These are phyloP conservation scores for Coprinopsis marcescibilis DNA, from an alignment of 768 basidiomycete genomes.

Conservation along the genomic window DNA sequence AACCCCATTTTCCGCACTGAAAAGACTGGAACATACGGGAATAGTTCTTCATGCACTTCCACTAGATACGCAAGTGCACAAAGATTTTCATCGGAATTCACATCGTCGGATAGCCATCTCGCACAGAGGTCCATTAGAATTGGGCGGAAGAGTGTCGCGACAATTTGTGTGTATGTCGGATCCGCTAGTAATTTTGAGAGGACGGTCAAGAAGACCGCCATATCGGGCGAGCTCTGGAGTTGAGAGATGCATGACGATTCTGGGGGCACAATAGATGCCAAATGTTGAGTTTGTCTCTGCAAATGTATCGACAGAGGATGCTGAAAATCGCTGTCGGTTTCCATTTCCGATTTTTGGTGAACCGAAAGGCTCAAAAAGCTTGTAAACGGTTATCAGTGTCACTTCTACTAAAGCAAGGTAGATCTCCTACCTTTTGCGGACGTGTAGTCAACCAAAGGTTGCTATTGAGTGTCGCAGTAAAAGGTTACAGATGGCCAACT, in stretches of 20 bases:
- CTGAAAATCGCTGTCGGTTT: too few relatives aligned
- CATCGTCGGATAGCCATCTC: conserved; percentile 63
- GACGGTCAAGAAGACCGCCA: conserved; percentile 38
- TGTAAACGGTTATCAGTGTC: too few relatives aligned
- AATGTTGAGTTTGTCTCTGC: conserved; percentile 40
- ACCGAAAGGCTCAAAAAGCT: too few relatives aligned
- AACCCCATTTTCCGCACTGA: conserved; percentile 7
- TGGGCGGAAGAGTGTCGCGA: conserved; percentile 70
- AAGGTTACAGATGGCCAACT: neutral
- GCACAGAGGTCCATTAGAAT: conserved; percentile 75
- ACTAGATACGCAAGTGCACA: conserved; percentile 57
- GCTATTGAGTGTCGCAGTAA: too few relatives aligned
- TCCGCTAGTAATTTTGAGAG: conserved; percentile 57
- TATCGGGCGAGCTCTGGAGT: conserved; percentile 35
- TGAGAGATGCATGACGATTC: conserved; percentile 30
- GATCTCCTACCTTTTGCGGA: too few relatives aligned
- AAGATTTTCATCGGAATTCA: conserved; percentile 42
- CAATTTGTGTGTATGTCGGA: conserved; percentile 55
- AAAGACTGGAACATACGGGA: conserved; percentile 44
- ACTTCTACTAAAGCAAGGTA: too few relatives aligned
- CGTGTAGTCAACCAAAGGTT: too few relatives aligned
- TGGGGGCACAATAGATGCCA: conserved; percentile 40
- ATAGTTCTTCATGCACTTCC: conserved; percentile 67
- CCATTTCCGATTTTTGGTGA: too few relatives aligned
- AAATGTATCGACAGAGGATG: conserved; percentile 61